phyloP scores from a whole-genome alignment of 305 asterid species.

The Plantago coronopus region DNA sequence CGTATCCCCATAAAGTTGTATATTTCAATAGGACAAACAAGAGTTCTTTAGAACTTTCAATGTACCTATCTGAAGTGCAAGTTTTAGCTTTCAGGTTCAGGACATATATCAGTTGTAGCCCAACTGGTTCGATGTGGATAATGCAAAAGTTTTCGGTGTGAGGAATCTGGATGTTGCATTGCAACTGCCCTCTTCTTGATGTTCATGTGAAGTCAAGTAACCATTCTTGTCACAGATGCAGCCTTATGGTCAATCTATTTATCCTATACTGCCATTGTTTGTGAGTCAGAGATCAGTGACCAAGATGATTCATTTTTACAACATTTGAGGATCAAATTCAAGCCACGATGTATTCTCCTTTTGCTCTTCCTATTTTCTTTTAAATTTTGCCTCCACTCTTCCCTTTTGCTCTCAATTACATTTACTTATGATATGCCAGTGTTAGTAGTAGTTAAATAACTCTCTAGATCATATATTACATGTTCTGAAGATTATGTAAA shows the following conservation, averaged over 20 bases:
- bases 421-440: no score
- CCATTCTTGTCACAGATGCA: neutral
- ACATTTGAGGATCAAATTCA: neutral
- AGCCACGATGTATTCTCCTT: neutral
- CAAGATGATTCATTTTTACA: neutral
- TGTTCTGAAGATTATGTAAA: neutral
- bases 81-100: slow-evolving; percentile 2
- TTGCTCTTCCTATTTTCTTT: neutral
- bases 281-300: no score
- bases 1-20: no score
- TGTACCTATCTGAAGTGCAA: neutral
- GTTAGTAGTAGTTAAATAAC: no score
- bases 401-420: no score
- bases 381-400: neutral
- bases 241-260: neutral
- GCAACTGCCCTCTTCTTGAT: slow-evolving; percentile 1
- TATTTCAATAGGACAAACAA: no score
- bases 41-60: neutral
- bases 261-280: neutral
- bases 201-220: neutral
- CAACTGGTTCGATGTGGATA: neutral
- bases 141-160: neutral
- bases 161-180: neutral
- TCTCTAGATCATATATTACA: no score
- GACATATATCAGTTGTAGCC: neutral